phyloP scores from a whole-genome alignment of 208 protist genomes.

The Crithidia mellificae region DNA sequence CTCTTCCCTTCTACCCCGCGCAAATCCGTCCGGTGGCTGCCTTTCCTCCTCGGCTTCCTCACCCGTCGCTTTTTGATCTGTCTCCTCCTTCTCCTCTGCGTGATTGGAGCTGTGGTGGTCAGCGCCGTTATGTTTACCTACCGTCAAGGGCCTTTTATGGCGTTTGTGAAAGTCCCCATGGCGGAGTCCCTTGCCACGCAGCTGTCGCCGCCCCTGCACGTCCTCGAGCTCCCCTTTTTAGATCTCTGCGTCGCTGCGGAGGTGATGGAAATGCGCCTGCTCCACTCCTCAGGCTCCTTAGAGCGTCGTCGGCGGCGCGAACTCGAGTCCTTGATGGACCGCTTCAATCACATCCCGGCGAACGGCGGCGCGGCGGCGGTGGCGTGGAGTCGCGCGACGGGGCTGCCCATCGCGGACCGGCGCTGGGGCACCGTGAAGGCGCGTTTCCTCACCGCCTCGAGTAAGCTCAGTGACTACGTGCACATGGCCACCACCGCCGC shows the following conservation, averaged over 20 bases:
- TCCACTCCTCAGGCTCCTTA: neutral
- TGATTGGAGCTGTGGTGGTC: neutral
- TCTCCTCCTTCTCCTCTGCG: neutral
- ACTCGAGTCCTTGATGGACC: conserved; percentile 7
- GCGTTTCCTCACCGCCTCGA: conserved; percentile 11
- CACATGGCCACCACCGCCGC: conserved; percentile 18
- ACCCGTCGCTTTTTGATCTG: neutral
- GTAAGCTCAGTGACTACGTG: conserved; percentile 12
- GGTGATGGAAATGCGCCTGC: conserved; percentile 10
- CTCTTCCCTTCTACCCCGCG: neutral
- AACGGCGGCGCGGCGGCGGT: conserved; percentile 6
- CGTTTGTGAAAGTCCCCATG: neutral
- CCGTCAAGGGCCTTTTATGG: conserved; percentile 10
- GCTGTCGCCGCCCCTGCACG: conserved; percentile 6
- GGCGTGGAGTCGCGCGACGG: conserved; percentile 9
- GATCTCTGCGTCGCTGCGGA: conserved; percentile 2
- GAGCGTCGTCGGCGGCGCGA: neutral
- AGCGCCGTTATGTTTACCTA: neutral
- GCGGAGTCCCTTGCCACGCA: conserved; percentile 2
- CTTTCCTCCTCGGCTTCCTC: neutral
- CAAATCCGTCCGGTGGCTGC: neutral
- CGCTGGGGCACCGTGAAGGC: conserved; percentile 2
- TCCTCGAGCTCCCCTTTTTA: conserved; percentile 5
- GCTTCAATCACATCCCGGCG: conserved; percentile 12
- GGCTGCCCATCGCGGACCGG: neutral